Percentiles rank a stretch among this genome's conserved stretches.
Evolutionary conservation across 208 protist genomes (phyloP).

Genomic region (Crithidia thermophila): DNA sequence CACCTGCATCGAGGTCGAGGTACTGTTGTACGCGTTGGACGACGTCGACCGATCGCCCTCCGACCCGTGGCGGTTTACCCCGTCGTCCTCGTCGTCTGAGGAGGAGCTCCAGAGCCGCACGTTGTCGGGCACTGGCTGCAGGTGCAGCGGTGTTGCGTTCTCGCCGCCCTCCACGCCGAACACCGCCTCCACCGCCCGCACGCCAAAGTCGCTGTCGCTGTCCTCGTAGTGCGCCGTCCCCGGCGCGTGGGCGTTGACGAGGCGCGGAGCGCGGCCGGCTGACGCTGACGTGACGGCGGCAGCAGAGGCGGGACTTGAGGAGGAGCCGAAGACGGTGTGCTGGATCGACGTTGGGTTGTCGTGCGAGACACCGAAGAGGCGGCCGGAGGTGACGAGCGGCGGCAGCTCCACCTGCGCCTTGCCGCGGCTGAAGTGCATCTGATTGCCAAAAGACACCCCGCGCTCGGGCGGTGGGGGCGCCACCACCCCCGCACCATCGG

Average conservation of each 20-base stretch:
- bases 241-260: too few species aligned
- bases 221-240: background rate
- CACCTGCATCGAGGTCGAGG: background rate
- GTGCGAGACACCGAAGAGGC: constrained; percentile 28
- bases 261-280: too few species aligned
- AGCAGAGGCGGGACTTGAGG: background rate
- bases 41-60: background rate
- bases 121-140: constrained; percentile 3
- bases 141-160: constrained; percentile 7
- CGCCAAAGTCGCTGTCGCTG: constrained; percentile 8
- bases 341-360: constrained; percentile 10
- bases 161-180: background rate
- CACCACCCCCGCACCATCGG: too few species aligned
- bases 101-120: constrained; percentile 8
- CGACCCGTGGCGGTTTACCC: too few species aligned
- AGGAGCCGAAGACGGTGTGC: constrained; percentile 19
- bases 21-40: background rate
- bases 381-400: constrained; percentile 54
- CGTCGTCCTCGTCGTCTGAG: too few species aligned
- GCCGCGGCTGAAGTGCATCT: constrained; percentile 44
- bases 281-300: background rate
- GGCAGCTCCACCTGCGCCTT: constrained; percentile 41
- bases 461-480: constrained; percentile 47
- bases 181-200: constrained; percentile 5
- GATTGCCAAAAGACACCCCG: constrained; percentile 48